Percentiles rank a stretch among this genome's conserved stretches.
Evolutionary conservation across 352 stramenopile species (phyloP).

Genomic region (Phytophthora sp.): DNA sequence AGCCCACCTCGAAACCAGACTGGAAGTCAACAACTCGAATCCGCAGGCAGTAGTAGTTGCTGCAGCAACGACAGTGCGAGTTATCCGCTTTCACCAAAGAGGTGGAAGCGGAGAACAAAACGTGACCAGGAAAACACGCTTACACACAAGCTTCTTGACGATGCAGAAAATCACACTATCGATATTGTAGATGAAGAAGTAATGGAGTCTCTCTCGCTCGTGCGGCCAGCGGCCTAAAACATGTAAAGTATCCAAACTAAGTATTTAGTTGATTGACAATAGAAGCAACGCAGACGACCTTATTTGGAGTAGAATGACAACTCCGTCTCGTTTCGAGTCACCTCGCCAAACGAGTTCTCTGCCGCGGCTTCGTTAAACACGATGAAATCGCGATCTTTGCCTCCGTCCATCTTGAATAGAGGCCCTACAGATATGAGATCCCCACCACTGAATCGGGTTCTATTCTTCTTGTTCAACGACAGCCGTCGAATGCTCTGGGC

Average conservation of each 20-base stretch:
- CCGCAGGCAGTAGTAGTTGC: constrained; percentile 20
- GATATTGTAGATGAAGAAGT: constrained; percentile 31
- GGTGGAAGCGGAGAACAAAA: constrained; percentile 26
- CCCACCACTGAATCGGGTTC: constrained; percentile 37
- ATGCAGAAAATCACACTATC: constrained; percentile 26
- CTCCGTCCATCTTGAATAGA: constrained; percentile 81
- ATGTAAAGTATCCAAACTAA: constrained; percentile 16
- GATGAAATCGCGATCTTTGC: constrained; percentile 84
- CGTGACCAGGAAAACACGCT: constrained; percentile 12
- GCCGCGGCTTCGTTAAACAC: constrained; percentile 80
- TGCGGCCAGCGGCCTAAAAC: constrained; percentile 22
- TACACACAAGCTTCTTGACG: constrained; percentile 38
- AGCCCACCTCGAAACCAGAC: constrained; percentile 3
- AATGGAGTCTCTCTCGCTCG: constrained; percentile 12
- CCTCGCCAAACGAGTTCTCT: constrained; percentile 73
- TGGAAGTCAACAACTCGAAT: constrained; percentile 17
- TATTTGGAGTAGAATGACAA: constrained; percentile 80
- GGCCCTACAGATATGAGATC: constrained; percentile 72
- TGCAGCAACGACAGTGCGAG: constrained; percentile 7
- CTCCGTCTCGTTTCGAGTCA: constrained; percentile 82
- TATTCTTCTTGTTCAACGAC: constrained; percentile 35
- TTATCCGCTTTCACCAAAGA: constrained; percentile 6
- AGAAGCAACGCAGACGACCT: neutral
- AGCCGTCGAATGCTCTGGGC: constrained; percentile 36
- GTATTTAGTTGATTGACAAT: constrained; percentile 6